These are phyloP conservation scores for Pythium dissotocum DNA, from an alignment of 352 stramenopile genomes.

Conservation along the genomic window DNA sequence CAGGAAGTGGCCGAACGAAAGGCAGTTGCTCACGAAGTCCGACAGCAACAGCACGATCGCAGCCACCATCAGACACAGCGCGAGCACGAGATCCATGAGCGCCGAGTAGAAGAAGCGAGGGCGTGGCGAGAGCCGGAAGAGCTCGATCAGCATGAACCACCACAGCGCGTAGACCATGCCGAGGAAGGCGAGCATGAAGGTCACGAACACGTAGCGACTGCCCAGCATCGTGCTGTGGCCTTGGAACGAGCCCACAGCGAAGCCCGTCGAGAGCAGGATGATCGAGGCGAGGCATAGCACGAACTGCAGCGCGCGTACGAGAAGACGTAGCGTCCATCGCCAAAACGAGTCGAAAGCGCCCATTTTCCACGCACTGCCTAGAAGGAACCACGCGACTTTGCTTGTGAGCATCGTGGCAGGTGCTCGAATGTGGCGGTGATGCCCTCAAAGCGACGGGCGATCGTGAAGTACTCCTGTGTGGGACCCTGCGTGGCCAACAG, in stretches of 20 bases:
- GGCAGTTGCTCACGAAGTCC: constrained; percentile 29
- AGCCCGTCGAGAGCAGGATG: constrained; percentile 27
- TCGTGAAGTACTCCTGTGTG: background rate
- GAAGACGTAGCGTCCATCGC: constrained; percentile 22
- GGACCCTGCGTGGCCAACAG: background rate
- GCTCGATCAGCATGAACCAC: constrained; percentile 29
- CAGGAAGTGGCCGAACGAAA: constrained; percentile 28
- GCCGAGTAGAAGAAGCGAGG: constrained; percentile 19
- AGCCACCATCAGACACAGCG: constrained; percentile 20
- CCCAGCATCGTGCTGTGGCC: constrained; percentile 20
- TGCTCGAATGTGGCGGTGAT: background rate
- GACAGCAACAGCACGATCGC: constrained; percentile 29
- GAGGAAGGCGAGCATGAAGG: constrained; percentile 25
- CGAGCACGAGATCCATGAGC: constrained; percentile 23
- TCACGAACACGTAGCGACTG: constrained; percentile 26
- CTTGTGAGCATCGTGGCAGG: constrained; percentile 9
- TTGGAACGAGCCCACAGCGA: constrained; percentile 27
- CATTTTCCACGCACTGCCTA: constrained; percentile 17
- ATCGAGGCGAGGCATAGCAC: constrained; percentile 26
- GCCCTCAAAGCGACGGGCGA: background rate
- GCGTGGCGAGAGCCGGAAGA: constrained; percentile 17
- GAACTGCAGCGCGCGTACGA: constrained; percentile 23
- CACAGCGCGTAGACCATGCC: constrained; percentile 27
- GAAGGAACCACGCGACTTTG: constrained; percentile 15
- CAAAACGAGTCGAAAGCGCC: constrained; percentile 26